A percentile compares a stretch with the other conserved stretches of the same genome.
These are phyloP conservation scores for Colletotrichum salicis DNA, from an alignment of 2,329 filamentous ascomycete genomes.

Conservation along the genomic window DNA sequence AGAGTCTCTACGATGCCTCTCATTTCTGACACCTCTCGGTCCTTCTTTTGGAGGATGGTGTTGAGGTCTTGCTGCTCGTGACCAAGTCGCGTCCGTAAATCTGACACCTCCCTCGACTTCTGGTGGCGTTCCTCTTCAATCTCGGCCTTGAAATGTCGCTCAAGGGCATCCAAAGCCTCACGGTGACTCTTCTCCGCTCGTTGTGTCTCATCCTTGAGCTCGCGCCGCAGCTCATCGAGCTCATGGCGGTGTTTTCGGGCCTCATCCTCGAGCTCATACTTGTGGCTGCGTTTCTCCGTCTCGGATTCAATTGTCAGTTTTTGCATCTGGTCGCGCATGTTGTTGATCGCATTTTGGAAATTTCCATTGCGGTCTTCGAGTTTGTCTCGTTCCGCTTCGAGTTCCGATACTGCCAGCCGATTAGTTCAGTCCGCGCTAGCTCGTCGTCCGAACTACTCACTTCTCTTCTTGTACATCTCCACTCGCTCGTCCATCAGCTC, in stretches of 20 bases:
- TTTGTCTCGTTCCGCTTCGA: slow-evolving; percentile 59
- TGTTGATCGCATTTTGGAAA: slow-evolving; percentile 73
- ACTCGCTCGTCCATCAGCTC: slow-evolving; percentile 79
- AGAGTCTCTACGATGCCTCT: slow-evolving; percentile 58
- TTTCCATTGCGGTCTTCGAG: slow-evolving; percentile 58
- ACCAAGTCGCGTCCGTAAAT: slow-evolving; percentile 66
- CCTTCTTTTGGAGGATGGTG: slow-evolving; percentile 60
- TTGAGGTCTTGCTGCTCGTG: slow-evolving; percentile 64
- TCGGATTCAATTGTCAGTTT: slow-evolving; percentile 53
- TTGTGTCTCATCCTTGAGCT: slow-evolving; percentile 65
- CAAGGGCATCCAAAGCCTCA: slow-evolving; percentile 74
- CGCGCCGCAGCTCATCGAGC: slow-evolving; percentile 63
- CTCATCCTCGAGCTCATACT: slow-evolving; percentile 65
- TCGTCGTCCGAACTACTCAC: slow-evolving; percentile 58
- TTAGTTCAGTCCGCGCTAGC: background rate
- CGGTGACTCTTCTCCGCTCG: slow-evolving; percentile 69
- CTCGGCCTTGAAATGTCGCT: slow-evolving; percentile 70
- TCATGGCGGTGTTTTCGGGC: slow-evolving; percentile 65
- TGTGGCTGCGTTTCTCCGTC: slow-evolving; percentile 55
- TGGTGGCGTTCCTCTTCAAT: slow-evolving; percentile 72
- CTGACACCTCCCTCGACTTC: slow-evolving; percentile 71
- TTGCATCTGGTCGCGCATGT: slow-evolving; percentile 49
- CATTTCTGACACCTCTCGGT: slow-evolving; percentile 63
- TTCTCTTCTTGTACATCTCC: slow-evolving; percentile 77
- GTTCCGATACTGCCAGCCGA: slow-evolving; percentile 53